Percentiles rank a stretch among this genome's conserved stretches.
phyloP scores from a whole-genome alignment of 2,329 filamentous ascomycete species.

The Colletotrichum melonis region DNA sequence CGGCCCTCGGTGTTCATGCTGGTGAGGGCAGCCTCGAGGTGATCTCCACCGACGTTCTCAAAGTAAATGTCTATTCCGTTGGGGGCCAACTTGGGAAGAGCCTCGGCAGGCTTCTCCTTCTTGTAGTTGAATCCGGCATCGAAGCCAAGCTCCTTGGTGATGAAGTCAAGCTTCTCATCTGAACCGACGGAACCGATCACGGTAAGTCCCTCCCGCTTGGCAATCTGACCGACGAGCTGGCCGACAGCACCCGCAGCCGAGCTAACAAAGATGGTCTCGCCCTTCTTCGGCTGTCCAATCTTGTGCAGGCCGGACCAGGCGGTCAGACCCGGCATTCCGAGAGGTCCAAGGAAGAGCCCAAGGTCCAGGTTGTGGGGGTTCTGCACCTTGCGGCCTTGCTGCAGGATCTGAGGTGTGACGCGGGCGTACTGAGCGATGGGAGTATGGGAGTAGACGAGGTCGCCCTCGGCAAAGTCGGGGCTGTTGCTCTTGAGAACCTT shows the following conservation, averaged over 20 bases:
- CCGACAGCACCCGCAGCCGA: conserved; percentile 86
- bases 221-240: conserved; percentile 86
- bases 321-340: conserved; percentile 72
- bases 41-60: conserved; percentile 65
- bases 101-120: conserved; percentile 77
- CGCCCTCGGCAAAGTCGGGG: conserved; percentile 57
- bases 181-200: conserved; percentile 87
- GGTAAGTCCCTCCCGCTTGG: conserved; percentile 81
- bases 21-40: conserved; percentile 58
- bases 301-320: conserved; percentile 77
- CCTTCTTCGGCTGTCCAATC: conserved; percentile 71
- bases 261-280: conserved; percentile 84
- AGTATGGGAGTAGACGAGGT: conserved; percentile 59
- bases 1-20: conserved; percentile 71
- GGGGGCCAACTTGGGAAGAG: conserved; percentile 77
- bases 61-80: conserved; percentile 80
- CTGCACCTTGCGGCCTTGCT: conserved; percentile 54
- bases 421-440: conserved; percentile 74
- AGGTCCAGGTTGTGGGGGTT: conserved; percentile 77
- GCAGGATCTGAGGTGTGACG: conserved; percentile 10
- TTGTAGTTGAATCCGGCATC: conserved; percentile 87
- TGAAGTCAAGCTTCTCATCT: conserved; percentile 81
- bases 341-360: conserved; percentile 76
- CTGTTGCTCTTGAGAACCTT: conserved; percentile 78
- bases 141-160: conserved; percentile 61